Evolutionary conservation across 1,139 yeast species (phyloP).

Genomic region (Petasospora rhodanensis): DNA sequence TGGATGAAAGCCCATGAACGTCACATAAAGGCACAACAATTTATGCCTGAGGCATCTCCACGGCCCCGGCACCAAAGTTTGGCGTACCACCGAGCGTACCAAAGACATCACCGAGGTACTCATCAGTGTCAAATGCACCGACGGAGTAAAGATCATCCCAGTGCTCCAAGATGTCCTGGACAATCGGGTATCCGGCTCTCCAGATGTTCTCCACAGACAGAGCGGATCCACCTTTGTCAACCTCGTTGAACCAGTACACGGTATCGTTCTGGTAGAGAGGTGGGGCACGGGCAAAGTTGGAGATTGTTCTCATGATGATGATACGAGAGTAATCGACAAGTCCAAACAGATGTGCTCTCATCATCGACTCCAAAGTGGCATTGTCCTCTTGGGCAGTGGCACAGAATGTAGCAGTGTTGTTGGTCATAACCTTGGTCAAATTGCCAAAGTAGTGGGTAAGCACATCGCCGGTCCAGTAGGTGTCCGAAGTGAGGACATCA

Average conservation of each 20-base stretch:
- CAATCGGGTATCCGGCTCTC: conserved; percentile 12
- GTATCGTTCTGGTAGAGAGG: conserved; percentile 8
- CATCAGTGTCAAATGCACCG: conserved; percentile 11
- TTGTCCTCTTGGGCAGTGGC: conserved; percentile 16
- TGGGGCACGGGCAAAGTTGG: conserved; percentile 14
- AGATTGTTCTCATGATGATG: conserved; percentile 13
- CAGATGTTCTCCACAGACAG: conserved; percentile 12
- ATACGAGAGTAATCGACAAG: conserved; percentile 10
- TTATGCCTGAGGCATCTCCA: too few species aligned
- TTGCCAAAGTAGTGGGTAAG: conserved; percentile 13
- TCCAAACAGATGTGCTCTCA: conserved; percentile 12
- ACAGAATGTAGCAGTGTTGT: conserved; percentile 12
- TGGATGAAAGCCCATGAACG: too few species aligned
- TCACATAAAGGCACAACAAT: too few species aligned
- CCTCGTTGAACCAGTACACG: conserved; percentile 12
- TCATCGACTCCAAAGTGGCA: conserved; percentile 13
- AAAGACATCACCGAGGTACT: conserved; percentile 14
- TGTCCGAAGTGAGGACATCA: conserved; percentile 12
- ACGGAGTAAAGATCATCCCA: conserved; percentile 11
- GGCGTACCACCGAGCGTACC: conserved; percentile 15
- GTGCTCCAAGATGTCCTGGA: conserved; percentile 10
- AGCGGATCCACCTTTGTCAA: conserved; percentile 10
- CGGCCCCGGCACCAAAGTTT: conserved; percentile 11
- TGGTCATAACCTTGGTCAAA: conserved; percentile 14
- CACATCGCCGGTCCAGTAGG: conserved; percentile 12